Percentiles rank a stretch among this genome's conserved stretches.
phyloP scores from a whole-genome alignment of 2,329 filamentous ascomycete species.

The Cladosporium colombiae region DNA sequence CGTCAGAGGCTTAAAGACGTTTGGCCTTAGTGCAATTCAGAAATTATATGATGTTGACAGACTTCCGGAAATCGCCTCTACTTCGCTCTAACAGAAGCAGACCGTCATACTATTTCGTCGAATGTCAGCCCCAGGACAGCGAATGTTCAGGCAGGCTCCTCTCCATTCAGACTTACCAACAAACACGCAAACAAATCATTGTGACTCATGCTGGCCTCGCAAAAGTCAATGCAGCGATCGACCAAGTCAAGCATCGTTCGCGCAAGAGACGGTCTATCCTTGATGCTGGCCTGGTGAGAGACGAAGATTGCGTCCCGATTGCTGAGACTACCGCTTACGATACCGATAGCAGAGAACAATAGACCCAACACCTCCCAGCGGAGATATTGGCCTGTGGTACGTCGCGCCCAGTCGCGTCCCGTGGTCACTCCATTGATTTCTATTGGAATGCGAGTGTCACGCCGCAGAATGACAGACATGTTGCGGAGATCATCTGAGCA shows the following conservation, averaged over 20 bases:
- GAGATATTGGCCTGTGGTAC: neutral
- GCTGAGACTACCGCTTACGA: neutral
- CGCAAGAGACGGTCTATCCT: neutral
- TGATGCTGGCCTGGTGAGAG: neutral
- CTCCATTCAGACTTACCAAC: neutral
- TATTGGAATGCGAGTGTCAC: neutral
- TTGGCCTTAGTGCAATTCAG: neutral
- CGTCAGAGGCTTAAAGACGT: neutral
- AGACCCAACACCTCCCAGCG: neutral
- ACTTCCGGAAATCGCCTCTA: neutral
- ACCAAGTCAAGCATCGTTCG: neutral
- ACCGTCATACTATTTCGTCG: neutral
- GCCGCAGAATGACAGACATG: neutral
- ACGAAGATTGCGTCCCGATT: neutral
- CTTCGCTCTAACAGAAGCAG: neutral
- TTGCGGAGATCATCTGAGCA: neutral
- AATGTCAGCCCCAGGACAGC: neutral
- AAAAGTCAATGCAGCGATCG: neutral
- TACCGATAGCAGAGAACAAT: neutral
- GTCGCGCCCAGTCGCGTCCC: neutral
- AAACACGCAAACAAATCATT: neutral
- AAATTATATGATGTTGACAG: neutral
- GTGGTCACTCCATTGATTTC: neutral
- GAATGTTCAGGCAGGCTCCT: neutral
- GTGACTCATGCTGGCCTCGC: neutral